Conservation (phyloP, 202 grass and related monocot species). For the Panicum hallii region DNA sequence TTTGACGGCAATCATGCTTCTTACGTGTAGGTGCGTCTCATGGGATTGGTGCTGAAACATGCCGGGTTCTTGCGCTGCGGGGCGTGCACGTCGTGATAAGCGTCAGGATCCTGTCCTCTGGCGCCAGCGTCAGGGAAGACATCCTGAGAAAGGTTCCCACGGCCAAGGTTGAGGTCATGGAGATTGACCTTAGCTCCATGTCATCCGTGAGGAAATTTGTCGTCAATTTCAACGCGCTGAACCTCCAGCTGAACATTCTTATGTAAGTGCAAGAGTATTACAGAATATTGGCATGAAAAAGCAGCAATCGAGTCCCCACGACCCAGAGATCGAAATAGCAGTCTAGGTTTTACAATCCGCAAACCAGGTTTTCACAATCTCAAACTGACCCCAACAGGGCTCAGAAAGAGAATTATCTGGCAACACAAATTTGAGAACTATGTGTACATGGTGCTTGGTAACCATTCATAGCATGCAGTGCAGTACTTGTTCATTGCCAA, state of each 20-base stretch:
- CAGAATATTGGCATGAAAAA: too few relatives aligned
- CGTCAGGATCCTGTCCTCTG: slow-evolving; percentile 39
- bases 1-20: neutral
- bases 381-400: too few relatives aligned
- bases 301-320: too few relatives aligned
- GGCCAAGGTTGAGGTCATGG: slow-evolving; percentile 47
- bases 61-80: slow-evolving; percentile 46
- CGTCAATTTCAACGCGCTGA: slow-evolving; percentile 4
- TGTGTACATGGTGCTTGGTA: too few relatives aligned
- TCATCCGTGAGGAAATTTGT: slow-evolving; percentile 52
- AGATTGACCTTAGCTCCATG: slow-evolving; percentile 54
- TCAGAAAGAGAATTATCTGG: too few relatives aligned
- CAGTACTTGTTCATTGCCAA: too few relatives aligned
- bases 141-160: slow-evolving; percentile 33
- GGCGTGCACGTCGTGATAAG: slow-evolving; percentile 57
- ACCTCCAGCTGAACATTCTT: slow-evolving; percentile 56
- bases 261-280: slow-evolving; percentile 26
- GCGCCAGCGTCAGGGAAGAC: slow-evolving; percentile 21
- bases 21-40: slow-evolving; percentile 40
- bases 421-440: too few relatives aligned
- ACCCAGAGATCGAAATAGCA: too few relatives aligned
- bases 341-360: too few relatives aligned
- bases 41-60: slow-evolving; percentile 62
- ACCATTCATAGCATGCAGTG: too few relatives aligned
- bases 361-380: too few relatives aligned